These are phyloP conservation scores for Melanogaster broomeanus DNA, from an alignment of 768 basidiomycete species.

Conservation along the genomic window DNA sequence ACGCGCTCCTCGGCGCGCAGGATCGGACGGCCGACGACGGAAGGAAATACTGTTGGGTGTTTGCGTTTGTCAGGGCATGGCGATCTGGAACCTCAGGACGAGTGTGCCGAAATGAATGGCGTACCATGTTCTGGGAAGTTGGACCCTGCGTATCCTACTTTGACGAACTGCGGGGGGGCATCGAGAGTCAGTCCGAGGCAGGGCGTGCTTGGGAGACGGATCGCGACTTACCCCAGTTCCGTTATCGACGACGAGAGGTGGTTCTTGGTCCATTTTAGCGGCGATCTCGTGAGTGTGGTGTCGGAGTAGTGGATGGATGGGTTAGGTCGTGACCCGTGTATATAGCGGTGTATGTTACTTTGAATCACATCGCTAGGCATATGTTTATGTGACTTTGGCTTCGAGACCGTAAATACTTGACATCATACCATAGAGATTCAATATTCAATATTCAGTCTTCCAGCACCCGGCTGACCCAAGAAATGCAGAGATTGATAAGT, in stretches of 20 bases:
- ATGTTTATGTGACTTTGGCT: constrained; percentile 27
- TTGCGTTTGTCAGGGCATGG: not conserved
- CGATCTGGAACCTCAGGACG: not conserved
- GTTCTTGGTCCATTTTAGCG: constrained; percentile 29
- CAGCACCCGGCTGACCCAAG: not conserved
- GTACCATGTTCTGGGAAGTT: constrained; percentile 95
- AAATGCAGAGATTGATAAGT: not conserved
- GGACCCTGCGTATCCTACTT: constrained; percentile 87
- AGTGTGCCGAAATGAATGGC: constrained; percentile 16
- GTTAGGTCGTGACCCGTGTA: not conserved
- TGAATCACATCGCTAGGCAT: not conserved
- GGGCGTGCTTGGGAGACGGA: constrained; percentile 6
- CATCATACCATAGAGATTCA: not conserved
- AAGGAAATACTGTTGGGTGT: constrained; percentile 77
- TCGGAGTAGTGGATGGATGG: not conserved
- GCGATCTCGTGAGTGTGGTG: not conserved
- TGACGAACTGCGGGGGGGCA: constrained; percentile 72
- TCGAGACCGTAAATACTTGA: not conserved
- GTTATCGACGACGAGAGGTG: constrained; percentile 81
- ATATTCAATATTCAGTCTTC: not conserved
- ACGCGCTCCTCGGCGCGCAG: constrained; percentile 96
- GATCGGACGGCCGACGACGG: constrained; percentile 95
- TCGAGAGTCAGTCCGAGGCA: not conserved
- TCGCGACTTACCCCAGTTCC: constrained; percentile 74
- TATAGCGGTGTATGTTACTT: not conserved